These are phyloP conservation scores for Polyporus arcularius DNA, from an alignment of 768 basidiomycete species.

Conservation along the genomic window DNA sequence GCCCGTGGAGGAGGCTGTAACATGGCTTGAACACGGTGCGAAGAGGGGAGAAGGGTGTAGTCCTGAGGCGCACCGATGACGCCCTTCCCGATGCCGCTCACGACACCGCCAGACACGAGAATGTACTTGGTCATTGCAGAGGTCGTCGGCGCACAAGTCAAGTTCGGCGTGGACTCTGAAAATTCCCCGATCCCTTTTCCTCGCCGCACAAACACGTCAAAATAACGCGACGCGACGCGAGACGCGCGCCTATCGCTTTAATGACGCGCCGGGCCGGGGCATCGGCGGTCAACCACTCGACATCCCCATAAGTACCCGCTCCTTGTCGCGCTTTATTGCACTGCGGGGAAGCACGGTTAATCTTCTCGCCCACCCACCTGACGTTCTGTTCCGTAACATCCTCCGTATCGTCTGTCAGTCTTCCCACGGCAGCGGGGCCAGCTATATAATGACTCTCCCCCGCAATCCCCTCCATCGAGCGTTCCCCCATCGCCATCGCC, in stretches of 20 bases:
- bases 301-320: too few species aligned
- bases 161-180: slow-evolving; percentile 13
- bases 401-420: too few species aligned
- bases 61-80: slow-evolving; percentile 78
- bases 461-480: too few species aligned
- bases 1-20: slow-evolving; percentile 91
- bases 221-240: slow-evolving; percentile 22
- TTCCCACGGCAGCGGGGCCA: too few species aligned
- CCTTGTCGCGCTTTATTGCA: too few species aligned
- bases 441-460: too few species aligned
- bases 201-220: slow-evolving; percentile 7
- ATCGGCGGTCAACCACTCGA: not conserved
- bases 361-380: not conserved
- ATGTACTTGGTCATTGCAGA: slow-evolving; percentile 90
- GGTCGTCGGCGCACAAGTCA: slow-evolving; percentile 15
- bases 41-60: slow-evolving; percentile 21
- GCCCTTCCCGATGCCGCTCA: slow-evolving; percentile 99
- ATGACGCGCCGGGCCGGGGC: not conserved
- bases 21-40: slow-evolving; percentile 18
- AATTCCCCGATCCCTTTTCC: slow-evolving; percentile 15
- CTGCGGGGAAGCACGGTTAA: not conserved
- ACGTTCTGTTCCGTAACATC: too few species aligned
- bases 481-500: too few species aligned
- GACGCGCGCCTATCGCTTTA: not conserved
- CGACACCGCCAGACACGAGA: slow-evolving; percentile 93